These are phyloP conservation scores for Saccharomyces hybrid DNA, from an alignment of 1,139 yeast genomes.

Conservation along the genomic window DNA sequence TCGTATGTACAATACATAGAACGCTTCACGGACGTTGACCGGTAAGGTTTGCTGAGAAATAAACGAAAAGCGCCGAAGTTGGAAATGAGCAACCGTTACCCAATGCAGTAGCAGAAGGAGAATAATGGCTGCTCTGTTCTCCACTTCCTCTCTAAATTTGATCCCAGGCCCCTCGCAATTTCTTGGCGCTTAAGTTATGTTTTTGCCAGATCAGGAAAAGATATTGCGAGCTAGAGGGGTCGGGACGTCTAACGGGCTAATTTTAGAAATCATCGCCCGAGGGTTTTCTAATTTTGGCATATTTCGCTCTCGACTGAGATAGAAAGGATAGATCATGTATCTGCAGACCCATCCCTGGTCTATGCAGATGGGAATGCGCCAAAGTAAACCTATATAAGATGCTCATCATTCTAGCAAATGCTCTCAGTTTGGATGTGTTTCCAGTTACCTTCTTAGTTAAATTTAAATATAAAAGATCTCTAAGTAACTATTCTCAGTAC, in stretches of 20 bases:
- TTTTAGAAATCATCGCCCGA: neutral
- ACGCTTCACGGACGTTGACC: neutral
- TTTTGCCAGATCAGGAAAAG: neutral
- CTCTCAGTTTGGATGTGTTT: neutral
- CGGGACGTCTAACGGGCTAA: neutral
- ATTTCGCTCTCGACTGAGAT: neutral
- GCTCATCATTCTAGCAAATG: neutral
- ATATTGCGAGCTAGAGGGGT: neutral
- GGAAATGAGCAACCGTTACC: neutral
- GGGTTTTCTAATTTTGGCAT: neutral
- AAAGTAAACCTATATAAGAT: neutral
- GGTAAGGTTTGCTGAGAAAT: neutral
- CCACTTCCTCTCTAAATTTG: neutral
- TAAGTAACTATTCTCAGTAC: neutral
- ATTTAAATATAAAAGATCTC: neutral
- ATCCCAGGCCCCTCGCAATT: neutral
- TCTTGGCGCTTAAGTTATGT: neutral
- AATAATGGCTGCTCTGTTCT: neutral
- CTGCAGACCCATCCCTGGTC: neutral
- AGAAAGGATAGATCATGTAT: neutral
- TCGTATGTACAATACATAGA: neutral
- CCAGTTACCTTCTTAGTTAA: neutral
- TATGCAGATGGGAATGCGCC: neutral
- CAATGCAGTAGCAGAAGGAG: neutral
- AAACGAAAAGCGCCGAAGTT: neutral